These are phyloP conservation scores for Gracilaria gracilis DNA, from an alignment of 23 red algal species.

Conservation along the genomic window DNA sequence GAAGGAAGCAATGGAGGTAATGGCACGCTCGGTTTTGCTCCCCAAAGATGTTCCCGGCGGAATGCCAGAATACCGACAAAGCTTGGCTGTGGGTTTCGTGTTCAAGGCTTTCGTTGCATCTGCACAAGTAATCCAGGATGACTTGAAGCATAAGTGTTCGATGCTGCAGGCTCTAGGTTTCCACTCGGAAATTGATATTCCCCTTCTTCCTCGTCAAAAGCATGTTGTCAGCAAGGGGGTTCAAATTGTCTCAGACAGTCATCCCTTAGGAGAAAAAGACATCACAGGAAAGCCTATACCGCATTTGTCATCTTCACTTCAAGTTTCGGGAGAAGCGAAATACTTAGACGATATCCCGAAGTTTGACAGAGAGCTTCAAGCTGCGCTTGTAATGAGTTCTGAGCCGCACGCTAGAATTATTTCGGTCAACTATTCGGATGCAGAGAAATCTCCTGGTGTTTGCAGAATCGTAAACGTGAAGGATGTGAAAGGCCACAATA, in stretches of 20 bases:
- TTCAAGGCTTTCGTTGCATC: conserved; percentile 68
- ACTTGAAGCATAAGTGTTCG: not conserved
- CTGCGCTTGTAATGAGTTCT: conserved; percentile 73
- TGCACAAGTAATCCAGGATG: conserved; percentile 28
- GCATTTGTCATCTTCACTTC: conserved; percentile 68
- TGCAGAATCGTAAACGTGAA: conserved; percentile 55
- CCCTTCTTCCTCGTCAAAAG: not conserved
- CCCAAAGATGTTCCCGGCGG: conserved; percentile 77
- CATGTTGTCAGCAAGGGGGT: conserved; percentile 36
- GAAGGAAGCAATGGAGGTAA: conserved; percentile 19
- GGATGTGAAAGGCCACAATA: conserved; percentile 77
- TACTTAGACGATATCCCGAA: conserved; percentile 88
- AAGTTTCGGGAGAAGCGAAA: conserved; percentile 79
- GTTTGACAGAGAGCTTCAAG: conserved; percentile 66
- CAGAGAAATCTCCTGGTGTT: conserved; percentile 55
- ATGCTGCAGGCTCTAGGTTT: not conserved
- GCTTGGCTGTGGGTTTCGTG: conserved; percentile 69
- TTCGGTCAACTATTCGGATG: conserved; percentile 39
- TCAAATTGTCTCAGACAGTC: conserved; percentile 57
- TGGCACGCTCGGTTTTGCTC: conserved; percentile 43
- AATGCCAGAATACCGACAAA: conserved; percentile 76
- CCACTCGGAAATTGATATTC: not conserved
- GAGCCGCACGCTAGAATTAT: conserved; percentile 69
- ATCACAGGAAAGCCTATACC: conserved; percentile 53
- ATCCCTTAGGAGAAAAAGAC: conserved; percentile 8